Evolutionary conservation across 116 monocot genomes (phyloP).

Genomic region (Posidonia oceanica): DNA sequence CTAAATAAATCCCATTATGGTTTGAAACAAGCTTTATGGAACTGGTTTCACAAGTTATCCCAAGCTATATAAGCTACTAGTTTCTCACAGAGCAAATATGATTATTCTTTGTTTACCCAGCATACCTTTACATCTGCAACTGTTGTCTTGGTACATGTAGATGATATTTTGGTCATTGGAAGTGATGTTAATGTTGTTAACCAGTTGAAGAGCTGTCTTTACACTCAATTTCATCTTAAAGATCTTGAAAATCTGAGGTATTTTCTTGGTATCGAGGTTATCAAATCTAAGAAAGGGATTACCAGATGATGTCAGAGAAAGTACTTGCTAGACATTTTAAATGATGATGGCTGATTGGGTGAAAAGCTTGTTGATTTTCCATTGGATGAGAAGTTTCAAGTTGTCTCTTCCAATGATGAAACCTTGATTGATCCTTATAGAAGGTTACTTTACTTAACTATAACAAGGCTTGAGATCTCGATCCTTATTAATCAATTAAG

Average conservation of each 20-base stretch:
- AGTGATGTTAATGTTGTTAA: neutral
- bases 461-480: too few relatives aligned
- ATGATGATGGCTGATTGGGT: neutral
- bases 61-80: neutral
- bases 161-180: neutral
- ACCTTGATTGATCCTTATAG: too few relatives aligned
- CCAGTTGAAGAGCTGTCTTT: neutral
- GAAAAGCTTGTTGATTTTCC: neutral
- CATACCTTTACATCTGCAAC: neutral
- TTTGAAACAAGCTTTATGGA: too few relatives aligned
- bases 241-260: neutral
- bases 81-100: neutral
- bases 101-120: neutral
- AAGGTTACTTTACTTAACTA: too few relatives aligned
- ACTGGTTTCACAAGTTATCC: too few relatives aligned
- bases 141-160: neutral
- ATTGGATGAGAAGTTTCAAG: too few relatives aligned
- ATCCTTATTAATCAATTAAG: too few relatives aligned
- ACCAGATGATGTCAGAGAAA: neutral
- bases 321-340: neutral
- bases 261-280: neutral
- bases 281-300: neutral
- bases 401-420: too few relatives aligned
- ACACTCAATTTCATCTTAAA: neutral
- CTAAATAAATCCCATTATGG: neutral